A percentile compares a stretch with the other conserved stretches of the same genome.
phyloP scores from a whole-genome alignment of 192 early-diverging fungal species.

The Backusella morwellensis region DNA sequence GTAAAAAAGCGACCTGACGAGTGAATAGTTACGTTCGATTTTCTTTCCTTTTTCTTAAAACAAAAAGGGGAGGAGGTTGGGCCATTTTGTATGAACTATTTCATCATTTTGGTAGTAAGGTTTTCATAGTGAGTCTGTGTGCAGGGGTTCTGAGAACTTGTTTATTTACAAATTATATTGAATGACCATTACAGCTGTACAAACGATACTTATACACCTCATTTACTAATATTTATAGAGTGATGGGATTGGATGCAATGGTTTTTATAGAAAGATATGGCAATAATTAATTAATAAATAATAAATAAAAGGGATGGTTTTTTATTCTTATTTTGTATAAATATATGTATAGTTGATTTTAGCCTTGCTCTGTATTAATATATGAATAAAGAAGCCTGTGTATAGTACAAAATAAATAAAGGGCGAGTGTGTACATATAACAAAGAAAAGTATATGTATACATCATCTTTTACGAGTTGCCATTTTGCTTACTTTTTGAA shows the following conservation, averaged over 20 bases:
- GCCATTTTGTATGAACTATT: not conserved
- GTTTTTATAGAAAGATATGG: no score
- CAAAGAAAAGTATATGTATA: not conserved
- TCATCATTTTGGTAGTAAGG: constrained; percentile 1
- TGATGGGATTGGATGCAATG: no score
- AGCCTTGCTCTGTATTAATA: not conserved
- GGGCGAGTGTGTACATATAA: not conserved
- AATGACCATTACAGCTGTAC: no score
- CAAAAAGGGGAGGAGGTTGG: not conserved
- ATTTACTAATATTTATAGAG: no score
- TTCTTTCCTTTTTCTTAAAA: not conserved
- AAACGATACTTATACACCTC: no score
- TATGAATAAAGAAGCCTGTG: not conserved
- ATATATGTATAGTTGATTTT: no score
- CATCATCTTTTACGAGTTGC: not conserved
- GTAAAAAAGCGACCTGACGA: not conserved
- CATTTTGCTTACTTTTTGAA: not conserved
- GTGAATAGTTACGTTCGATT: not conserved
- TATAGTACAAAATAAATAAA: not conserved
- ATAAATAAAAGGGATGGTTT: not conserved
- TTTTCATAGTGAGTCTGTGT: constrained; percentile 6
- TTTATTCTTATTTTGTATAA: no score
- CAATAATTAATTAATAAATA: not conserved
- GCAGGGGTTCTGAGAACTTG: constrained; percentile 18
- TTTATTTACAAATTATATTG: not conserved